phyloP scores from a whole-genome alignment of 176 grass and related monocot species.

The Oryza glaberrima region DNA sequence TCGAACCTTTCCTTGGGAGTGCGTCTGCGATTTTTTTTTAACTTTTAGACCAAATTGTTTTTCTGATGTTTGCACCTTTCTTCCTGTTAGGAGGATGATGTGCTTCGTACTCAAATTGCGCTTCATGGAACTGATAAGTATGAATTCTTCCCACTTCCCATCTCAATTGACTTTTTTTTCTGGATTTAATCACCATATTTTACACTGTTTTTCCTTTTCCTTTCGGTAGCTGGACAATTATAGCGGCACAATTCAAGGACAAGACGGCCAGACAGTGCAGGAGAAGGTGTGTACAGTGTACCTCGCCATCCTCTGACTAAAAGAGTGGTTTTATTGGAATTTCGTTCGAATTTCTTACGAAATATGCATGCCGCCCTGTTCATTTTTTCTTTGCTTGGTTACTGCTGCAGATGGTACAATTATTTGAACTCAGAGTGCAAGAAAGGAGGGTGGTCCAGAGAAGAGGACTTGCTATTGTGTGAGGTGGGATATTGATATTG shows the following conservation, averaged over 20 bases:
- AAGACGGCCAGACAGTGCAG: slow-evolving; percentile 94
- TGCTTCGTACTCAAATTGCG: slow-evolving; percentile 82
- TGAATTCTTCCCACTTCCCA: slow-evolving; percentile 18
- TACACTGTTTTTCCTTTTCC: slow-evolving; percentile 24
- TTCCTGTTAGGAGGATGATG: slow-evolving; percentile 74
- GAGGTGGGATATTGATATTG: slow-evolving; percentile 72
- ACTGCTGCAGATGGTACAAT: slow-evolving; percentile 80
- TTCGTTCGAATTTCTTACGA: background rate
- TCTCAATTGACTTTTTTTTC: background rate
- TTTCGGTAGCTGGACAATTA: slow-evolving; percentile 71
- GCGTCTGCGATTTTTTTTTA: slow-evolving; percentile 7
- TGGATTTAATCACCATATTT: slow-evolving; percentile 2
- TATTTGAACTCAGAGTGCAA: slow-evolving; percentile 99
- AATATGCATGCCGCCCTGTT: background rate
- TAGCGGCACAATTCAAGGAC: slow-evolving; percentile 88
- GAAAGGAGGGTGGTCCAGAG: slow-evolving; percentile 92
- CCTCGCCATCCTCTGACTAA: background rate
- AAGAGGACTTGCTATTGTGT: slow-evolving; percentile 89
- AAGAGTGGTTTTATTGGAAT: background rate
- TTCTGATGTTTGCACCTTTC: slow-evolving; percentile 35
- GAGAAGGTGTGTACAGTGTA: slow-evolving; percentile 66
- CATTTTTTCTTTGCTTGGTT: background rate
- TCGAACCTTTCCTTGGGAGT: background rate
- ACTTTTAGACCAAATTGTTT: background rate
- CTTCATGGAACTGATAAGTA: slow-evolving; percentile 88